Conservation (phyloP, 2,329 filamentous ascomycete genomes). For the Tolypocladium paradoxum region DNA sequence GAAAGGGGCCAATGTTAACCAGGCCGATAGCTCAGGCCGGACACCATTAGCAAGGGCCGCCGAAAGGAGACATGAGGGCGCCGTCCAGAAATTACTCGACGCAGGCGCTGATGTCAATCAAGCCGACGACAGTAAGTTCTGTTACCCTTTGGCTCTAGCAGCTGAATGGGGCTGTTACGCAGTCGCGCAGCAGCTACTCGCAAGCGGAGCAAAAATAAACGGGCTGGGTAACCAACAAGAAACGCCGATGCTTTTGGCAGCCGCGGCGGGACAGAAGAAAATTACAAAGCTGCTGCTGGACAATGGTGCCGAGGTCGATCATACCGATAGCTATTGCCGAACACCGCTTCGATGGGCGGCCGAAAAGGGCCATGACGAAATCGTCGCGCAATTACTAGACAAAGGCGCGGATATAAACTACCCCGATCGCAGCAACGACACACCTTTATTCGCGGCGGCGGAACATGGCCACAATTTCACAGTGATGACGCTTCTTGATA, state of each 20-base stretch:
- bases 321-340: not conserved
- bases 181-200: not conserved
- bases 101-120: not conserved
- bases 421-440: no score
- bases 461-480: no score
- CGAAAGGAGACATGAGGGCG: not conserved
- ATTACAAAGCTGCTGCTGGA: not conserved
- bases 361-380: not conserved
- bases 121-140: fast-evolving
- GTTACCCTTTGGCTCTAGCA: not conserved
- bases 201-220: not conserved
- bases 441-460: no score
- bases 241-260: not conserved
- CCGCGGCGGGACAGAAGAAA: not conserved
- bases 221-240: not conserved
- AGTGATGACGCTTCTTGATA: no score
- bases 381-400: not conserved
- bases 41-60: not conserved
- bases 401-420: not conserved
- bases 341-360: not conserved
- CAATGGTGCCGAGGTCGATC: not conserved
- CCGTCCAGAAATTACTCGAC: not conserved
- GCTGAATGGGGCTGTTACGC: not conserved
- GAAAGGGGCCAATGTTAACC: not conserved
- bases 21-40: not conserved